These are phyloP conservation scores for Hypoxylon sp. DNA, from an alignment of 2,329 filamentous ascomycete genomes.

Conservation along the genomic window DNA sequence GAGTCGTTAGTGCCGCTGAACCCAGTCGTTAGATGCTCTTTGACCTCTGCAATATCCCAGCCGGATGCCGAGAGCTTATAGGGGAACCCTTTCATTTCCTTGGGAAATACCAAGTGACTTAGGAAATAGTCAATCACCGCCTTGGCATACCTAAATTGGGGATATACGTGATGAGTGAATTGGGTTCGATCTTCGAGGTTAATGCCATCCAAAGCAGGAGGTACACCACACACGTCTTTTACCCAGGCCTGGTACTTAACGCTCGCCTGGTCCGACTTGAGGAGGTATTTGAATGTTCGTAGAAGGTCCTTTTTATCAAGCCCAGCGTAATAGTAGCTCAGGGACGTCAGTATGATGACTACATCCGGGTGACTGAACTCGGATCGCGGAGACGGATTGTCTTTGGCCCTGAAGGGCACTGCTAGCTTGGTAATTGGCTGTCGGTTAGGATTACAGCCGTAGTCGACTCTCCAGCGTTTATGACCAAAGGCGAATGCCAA, in stretches of 20 bases:
- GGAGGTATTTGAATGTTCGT: slow-evolving; percentile 59
- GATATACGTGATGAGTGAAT: slow-evolving; percentile 64
- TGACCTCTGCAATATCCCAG: slow-evolving; percentile 70
- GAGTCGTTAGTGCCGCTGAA: slow-evolving; percentile 80
- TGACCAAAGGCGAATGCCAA: slow-evolving; percentile 63
- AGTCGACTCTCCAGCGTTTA: slow-evolving; percentile 75
- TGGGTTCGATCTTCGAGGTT: slow-evolving; percentile 68
- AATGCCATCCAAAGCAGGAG: slow-evolving; percentile 59
- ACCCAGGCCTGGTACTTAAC: slow-evolving; percentile 66
- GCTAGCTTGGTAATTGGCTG: slow-evolving; percentile 60
- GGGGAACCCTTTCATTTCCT: slow-evolving; percentile 71
- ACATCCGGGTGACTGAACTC: slow-evolving; percentile 74
- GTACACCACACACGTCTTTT: slow-evolving; percentile 49
- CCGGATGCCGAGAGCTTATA: slow-evolving; percentile 73
- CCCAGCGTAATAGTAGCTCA: slow-evolving; percentile 69
- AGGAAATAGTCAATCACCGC: slow-evolving; percentile 73
- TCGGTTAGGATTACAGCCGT: slow-evolving; percentile 63
- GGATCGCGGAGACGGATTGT: slow-evolving; percentile 64
- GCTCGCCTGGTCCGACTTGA: slow-evolving; percentile 63
- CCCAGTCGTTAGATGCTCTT: slow-evolving; percentile 65
- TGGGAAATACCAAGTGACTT: slow-evolving; percentile 67
- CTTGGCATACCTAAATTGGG: slow-evolving; percentile 63
- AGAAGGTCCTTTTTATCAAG: slow-evolving; percentile 64
- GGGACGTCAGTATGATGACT: slow-evolving; percentile 65
- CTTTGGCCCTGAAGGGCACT: slow-evolving; percentile 71